These are phyloP conservation scores for Plasmodium chabaudi DNA, from an alignment of 169 alveolate species.

Conservation along the genomic window DNA sequence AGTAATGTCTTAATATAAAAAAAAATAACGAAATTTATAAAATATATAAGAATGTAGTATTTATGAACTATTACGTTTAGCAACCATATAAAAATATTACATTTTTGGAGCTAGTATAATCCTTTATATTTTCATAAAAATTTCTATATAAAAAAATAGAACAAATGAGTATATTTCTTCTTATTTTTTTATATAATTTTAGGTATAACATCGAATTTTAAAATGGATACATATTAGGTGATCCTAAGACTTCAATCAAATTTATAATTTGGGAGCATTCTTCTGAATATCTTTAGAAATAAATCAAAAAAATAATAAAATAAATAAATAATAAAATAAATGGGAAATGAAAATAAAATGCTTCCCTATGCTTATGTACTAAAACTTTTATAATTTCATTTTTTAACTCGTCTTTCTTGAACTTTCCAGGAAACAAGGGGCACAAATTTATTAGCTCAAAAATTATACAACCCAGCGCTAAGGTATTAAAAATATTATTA, in stretches of 20 bases:
- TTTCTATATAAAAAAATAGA: constrained; percentile 41
- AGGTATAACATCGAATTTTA: background rate
- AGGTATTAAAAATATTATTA: background rate
- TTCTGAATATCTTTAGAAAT: constrained; percentile 43
- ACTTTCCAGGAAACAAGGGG: constrained; percentile 72
- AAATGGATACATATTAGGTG: constrained; percentile 50
- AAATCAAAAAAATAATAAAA: background rate
- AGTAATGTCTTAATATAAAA: constrained; percentile 1
- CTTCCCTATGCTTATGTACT: background rate
- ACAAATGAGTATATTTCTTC: background rate
- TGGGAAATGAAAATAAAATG: background rate
- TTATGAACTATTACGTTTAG: background rate
- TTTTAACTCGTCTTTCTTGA: constrained; percentile 58
- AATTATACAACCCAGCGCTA: constrained; percentile 74
- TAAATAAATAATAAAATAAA: too few relatives aligned
- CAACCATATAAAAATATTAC: constrained; percentile 13
- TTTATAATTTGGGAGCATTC: constrained; percentile 76
- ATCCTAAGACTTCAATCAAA: constrained; percentile 71
- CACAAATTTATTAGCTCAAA: constrained; percentile 65
- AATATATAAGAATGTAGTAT: background rate
- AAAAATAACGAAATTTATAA: background rate
- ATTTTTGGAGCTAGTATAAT: constrained; percentile 37
- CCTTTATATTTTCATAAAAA: constrained; percentile 61
- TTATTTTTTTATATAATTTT: background rate
- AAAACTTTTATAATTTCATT: too few relatives aligned